phyloP scores from a whole-genome alignment of 441 rosid species.

The Jatropha multifida region DNA sequence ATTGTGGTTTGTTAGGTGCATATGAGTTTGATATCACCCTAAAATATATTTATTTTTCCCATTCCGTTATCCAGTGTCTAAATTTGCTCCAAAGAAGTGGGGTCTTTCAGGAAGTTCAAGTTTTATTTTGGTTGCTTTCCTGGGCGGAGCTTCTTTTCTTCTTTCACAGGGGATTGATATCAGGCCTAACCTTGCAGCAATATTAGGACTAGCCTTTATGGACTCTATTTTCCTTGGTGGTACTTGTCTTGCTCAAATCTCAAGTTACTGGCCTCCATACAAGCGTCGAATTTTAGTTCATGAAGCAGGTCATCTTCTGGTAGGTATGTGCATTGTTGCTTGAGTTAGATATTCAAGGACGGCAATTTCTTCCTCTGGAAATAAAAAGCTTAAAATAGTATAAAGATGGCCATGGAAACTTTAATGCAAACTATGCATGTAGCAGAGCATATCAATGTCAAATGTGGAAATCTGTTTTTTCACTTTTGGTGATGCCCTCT shows the following conservation, averaged over 20 bases:
- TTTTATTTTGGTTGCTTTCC: slow-evolving; percentile 50
- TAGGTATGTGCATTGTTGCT: slow-evolving; percentile 46
- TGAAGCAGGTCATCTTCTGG: slow-evolving; percentile 91
- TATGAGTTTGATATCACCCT: neutral
- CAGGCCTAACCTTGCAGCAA: slow-evolving; percentile 65
- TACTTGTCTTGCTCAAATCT: slow-evolving; percentile 70
- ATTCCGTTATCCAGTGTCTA: slow-evolving; percentile 40
- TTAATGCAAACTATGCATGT: neutral
- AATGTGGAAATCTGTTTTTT: neutral
- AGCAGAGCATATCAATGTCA: neutral
- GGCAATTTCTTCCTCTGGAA: neutral
- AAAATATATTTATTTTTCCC: neutral
- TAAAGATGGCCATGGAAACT: neutral
- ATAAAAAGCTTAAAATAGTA: neutral
- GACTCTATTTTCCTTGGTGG: slow-evolving; percentile 86
- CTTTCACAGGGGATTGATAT: slow-evolving; percentile 74
- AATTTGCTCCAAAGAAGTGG: slow-evolving; percentile 91
- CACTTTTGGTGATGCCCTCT: neutral
- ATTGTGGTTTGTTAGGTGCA: too few relatives aligned
- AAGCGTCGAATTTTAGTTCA: slow-evolving; percentile 82
- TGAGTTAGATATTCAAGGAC: slow-evolving; percentile 12
- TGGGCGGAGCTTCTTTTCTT: slow-evolving; percentile 67
- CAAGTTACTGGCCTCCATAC: slow-evolving; percentile 88
- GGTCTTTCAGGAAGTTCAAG: slow-evolving; percentile 75
- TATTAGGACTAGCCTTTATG: slow-evolving; percentile 60